phyloP scores from a whole-genome alignment of 1,284 basidiomycete genomes.

The Irpex sp. region DNA sequence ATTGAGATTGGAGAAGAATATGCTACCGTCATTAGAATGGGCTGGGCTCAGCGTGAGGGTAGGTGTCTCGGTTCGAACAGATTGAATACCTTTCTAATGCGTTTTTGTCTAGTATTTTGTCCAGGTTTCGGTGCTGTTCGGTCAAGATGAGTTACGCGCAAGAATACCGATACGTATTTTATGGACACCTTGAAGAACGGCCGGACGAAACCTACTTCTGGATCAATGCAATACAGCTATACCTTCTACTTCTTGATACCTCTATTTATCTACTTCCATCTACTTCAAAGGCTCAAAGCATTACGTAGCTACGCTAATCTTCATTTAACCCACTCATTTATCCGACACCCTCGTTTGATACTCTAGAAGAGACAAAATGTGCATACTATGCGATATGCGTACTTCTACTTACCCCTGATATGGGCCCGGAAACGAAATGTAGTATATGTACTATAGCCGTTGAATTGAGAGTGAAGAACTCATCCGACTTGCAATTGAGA shows the following conservation, averaged over 20 bases:
- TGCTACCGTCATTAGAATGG: conserved; percentile 67
- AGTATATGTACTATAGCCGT: background rate
- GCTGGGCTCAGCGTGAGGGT: conserved; percentile 65
- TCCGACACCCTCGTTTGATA: background rate
- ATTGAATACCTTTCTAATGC: conserved; percentile 1
- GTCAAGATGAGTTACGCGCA: conserved; percentile 56
- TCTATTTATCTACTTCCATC: background rate
- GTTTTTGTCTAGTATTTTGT: conserved; percentile 55
- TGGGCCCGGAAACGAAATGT: background rate
- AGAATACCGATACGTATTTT: conserved; percentile 56
- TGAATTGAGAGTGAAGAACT: background rate
- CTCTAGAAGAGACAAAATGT: background rate
- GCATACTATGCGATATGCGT: background rate
- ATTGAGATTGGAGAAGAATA: conserved; percentile 47
- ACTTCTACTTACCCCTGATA: background rate
- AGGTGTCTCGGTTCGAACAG: conserved; percentile 16
- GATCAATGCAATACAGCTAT: background rate
- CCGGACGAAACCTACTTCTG: background rate
- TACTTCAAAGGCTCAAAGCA: no score
- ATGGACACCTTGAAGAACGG: conserved; percentile 24
- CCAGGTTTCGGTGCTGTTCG: conserved; percentile 61
- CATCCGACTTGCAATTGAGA: background rate
- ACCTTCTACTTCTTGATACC: background rate
- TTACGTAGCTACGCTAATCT: background rate
- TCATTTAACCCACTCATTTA: background rate